Evolutionary conservation across 148 eudicot species (phyloP).

Genomic region (Fagopyrum tataricum): DNA sequence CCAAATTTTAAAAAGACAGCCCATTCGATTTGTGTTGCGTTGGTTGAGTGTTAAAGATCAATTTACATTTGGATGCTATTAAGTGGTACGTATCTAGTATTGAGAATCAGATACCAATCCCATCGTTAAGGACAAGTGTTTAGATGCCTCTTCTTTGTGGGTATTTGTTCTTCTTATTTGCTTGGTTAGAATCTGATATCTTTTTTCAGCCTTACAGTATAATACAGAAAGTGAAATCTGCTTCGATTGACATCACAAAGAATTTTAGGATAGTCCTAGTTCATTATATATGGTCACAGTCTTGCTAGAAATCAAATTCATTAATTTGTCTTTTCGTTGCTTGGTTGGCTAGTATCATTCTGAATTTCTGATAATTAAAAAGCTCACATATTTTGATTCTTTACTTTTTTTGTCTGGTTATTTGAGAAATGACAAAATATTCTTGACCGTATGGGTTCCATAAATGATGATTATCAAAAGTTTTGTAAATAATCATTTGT

Average conservation of each 20-base stretch:
- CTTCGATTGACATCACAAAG: background rate
- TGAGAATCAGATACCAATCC: constrained; percentile 12
- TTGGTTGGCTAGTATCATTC: constrained; percentile 9
- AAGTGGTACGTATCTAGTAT: background rate
- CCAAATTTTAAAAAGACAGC: too few relatives aligned
- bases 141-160: constrained; percentile 10
- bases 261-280: background rate
- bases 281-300: constrained; percentile 6
- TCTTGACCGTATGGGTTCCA: background rate
- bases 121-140: constrained; percentile 2
- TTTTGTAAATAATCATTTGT: background rate
- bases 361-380: background rate
- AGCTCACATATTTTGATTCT: background rate
- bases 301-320: constrained; percentile 1
- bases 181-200: constrained; percentile 5
- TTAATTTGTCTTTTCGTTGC: background rate
- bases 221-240: constrained; percentile 1
- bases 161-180: constrained; percentile 3
- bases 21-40: too few relatives aligned
- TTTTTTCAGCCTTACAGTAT: background rate
- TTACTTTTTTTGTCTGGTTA: background rate
- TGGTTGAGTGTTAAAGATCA: background rate
- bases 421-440: background rate
- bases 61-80: background rate
- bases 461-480: background rate